Evolutionary conservation across 306 rosid genomes (phyloP).

Genomic region (Comarum palustre): DNA sequence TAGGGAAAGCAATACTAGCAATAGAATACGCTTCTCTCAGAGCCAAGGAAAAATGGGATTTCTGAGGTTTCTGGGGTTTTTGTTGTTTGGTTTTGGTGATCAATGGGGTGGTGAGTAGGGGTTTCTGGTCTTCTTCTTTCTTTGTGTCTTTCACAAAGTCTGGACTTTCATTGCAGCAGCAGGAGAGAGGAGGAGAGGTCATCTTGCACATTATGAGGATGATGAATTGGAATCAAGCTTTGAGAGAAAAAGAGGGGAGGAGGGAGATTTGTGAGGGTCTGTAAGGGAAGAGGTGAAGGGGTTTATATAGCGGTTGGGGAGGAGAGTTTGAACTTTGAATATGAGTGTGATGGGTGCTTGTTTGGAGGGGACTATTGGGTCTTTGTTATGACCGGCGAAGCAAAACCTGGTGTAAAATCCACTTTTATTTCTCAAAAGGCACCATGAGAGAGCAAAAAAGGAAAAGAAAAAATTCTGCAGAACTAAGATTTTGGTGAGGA

Average conservation of each 20-base stretch:
- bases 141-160: constrained; percentile 10
- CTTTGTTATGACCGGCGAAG: constrained; percentile 20
- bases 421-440: neutral
- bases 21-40: constrained; percentile 45
- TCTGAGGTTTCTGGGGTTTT: constrained; percentile 5
- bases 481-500: constrained; percentile 29
- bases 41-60: constrained; percentile 33
- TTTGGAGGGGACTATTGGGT: constrained; percentile 19
- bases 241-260: constrained; percentile 12
- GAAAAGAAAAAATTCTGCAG: neutral
- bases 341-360: neutral
- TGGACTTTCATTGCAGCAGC: constrained; percentile 20
- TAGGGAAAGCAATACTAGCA: constrained; percentile 62
- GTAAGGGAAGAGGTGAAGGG: neutral
- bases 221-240: neutral
- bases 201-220: constrained; percentile 26
- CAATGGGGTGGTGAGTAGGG: constrained; percentile 24
- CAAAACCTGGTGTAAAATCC: constrained; percentile 20
- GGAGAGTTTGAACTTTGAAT: constrained; percentile 11
- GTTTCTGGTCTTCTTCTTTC: neutral
- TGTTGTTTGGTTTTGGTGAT: constrained; percentile 22
- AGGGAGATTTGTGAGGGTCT: constrained; percentile 16
- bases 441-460: neutral
- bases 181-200: constrained; percentile 2
- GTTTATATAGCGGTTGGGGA: constrained; percentile 38